Evolutionary conservation across 768 basidiomycete species (phyloP), one percentile per base, ranked within the genome.

Genomic region (Amanita molliuscula): DNA sequence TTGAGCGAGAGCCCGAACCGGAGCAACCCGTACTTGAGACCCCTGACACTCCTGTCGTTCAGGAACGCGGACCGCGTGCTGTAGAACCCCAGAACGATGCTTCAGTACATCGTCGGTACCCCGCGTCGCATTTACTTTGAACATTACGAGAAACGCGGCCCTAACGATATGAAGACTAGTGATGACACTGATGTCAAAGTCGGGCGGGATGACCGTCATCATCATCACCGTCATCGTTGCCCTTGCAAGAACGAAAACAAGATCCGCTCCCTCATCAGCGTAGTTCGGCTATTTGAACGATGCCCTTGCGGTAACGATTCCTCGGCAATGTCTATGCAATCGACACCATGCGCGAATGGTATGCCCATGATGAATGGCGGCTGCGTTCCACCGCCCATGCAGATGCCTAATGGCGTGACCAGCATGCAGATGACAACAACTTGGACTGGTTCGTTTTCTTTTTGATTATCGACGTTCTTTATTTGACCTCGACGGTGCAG

Each of bases 131-230:
- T 55, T 28, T 57, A 58, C 44, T 51, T 58, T 40, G 60, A 67
- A 34, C 55, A 61, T 50, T 65, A 62, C 54, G 61, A 63, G 60
- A 63, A 63, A 55, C 65, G 64, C 38, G 15, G 26, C 6, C 33
- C 44, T 8, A 15, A 16, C 3, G 3, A 15, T 7, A 5, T 25
- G 21, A 13, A 25, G 0, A 25, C 3, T 8, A 8, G 5, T 10
- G 3, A n/a, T 21, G 8, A n/a, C 6, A 10, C 20, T 23, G 6
- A 3, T 10, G 3, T 15, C 41, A 43, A 16, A 9, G 15, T 43
- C 8, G n/a, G 26, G 16, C 42, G 42, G 4, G 42, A 43, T 18
- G 16, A 3, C 36, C 7, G 42, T n/a, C n/a, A 16, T n/a, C 6
- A 3, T 3, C 3, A 7, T 16, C 42, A 13, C 40, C 20, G 23